These are phyloP conservation scores for Coniochaeta pulveracea DNA, from an alignment of 2,329 filamentous ascomycete species.

Conservation along the genomic window DNA sequence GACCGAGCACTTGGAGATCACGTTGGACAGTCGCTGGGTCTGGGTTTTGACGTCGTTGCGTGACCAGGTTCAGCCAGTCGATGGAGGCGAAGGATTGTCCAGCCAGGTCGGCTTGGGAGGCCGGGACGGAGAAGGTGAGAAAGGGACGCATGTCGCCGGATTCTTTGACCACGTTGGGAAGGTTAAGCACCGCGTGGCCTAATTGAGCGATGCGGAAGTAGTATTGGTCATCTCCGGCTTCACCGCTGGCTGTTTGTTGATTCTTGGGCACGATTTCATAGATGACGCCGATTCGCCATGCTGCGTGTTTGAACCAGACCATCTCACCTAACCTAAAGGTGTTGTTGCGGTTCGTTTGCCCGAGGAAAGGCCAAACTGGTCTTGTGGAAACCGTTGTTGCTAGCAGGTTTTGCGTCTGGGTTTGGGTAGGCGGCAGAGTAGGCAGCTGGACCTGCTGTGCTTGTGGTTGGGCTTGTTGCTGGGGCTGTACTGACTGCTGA, in stretches of 20 bases:
- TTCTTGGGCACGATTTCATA: constrained; percentile 11
- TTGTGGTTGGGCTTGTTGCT: constrained; percentile 1
- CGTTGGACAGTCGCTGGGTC: constrained; percentile 7
- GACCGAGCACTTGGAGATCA: constrained; percentile 15
- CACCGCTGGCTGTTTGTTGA: background rate
- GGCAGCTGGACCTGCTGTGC: background rate
- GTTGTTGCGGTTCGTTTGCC: constrained; percentile 11
- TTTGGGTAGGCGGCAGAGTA: constrained; percentile 1
- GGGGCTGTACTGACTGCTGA: background rate
- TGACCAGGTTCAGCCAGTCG: constrained; percentile 16
- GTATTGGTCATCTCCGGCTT: constrained; percentile 9
- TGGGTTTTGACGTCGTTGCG: constrained; percentile 5
- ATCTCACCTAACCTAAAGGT: constrained; percentile 22
- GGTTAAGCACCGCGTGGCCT: constrained; percentile 14
- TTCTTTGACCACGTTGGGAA: constrained; percentile 12
- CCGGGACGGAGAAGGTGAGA: constrained; percentile 23
- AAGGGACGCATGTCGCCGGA: constrained; percentile 22
- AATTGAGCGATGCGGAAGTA: constrained; percentile 18
- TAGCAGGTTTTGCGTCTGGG: too few species aligned
- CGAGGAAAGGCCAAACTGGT: too few species aligned
- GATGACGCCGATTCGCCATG: constrained; percentile 24
- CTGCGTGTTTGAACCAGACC: constrained; percentile 21
- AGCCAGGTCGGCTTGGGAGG: constrained; percentile 11
- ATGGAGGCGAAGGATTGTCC: constrained; percentile 16
- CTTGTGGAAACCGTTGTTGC: too few species aligned